These are phyloP conservation scores for Malus domestica DNA, from an alignment of 306 rosid genomes.

Conservation along the genomic window ASM211411v1 NC_041791.1:30278001-30278500, in stretches of 20 bases:
- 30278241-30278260: constrained; percentile 91
- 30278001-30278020: background rate
- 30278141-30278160: background rate
- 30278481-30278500: background rate
- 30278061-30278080: background rate
- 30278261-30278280: constrained; percentile 82
- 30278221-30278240: constrained; percentile 34
- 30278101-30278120: background rate
- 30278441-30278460: constrained; percentile 6
- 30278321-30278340: constrained; percentile 97
- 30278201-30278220: constrained; percentile 10
- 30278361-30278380: constrained; percentile 84
- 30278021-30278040: background rate
- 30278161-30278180: background rate
- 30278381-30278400: constrained; percentile 80
- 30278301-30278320: constrained; percentile 91
- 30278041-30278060: background rate
- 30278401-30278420: constrained; percentile 79
- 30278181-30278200: background rate
- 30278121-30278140: background rate
- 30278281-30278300: constrained; percentile 77
- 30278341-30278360: constrained; percentile 75
- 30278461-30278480: background rate
- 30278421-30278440: constrained; percentile 3
- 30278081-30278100: background rate